Evolutionary conservation across 352 stramenopile species (phyloP), one percentile per base, ranked within the genome.

Genomic region (Phytophthora melonis): DNA sequence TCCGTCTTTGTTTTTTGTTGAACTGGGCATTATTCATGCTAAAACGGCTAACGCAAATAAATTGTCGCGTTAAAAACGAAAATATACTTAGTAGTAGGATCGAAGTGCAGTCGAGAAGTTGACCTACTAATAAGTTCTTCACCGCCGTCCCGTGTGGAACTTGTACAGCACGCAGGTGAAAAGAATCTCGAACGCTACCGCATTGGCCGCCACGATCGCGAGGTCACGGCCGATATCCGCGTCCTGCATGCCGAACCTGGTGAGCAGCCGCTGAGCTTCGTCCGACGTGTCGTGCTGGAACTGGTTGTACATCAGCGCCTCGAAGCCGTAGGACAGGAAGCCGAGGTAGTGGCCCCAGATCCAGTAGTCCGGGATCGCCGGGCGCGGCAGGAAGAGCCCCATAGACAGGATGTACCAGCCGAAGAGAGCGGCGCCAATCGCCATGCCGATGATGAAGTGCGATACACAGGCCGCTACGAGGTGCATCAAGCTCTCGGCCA

Each of bases 361-460:
- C 79, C 90, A 91, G 74, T 91, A 92, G 39, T 53, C 32, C 1
- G 87, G 87, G 53, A 97, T 95, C 18, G 70, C 61, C 23, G 74
- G 63, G 23, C 62, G 72, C 2, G 85, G 79, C 53, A 94, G 80
- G 63, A 96, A 88, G 59, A 96, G 85, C 3, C 89, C 91, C 67
- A 93, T 86, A 54, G 82, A 91, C 19, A 94, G 78, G 77, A 94
- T 95, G 34, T 95, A 91, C 69, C 94, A 89, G n/a, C 89, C 91
- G 47, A 93, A 95, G 23, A 93, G 30, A 9, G 88, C 86, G 3
- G 87, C 88, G 13, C 79, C 85, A 21, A 95, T 69, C 5, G 87
- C 90, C 43, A 97, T 94, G n/a, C 89, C 90, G 57, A 93, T 92
- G 69, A 97, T 94, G 63, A 93, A 92, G 49, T 96, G 87, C 21